These are phyloP conservation scores for Suhomyces xylopsoci DNA, from an alignment of 805 yeast species.

Conservation along the genomic window DNA sequence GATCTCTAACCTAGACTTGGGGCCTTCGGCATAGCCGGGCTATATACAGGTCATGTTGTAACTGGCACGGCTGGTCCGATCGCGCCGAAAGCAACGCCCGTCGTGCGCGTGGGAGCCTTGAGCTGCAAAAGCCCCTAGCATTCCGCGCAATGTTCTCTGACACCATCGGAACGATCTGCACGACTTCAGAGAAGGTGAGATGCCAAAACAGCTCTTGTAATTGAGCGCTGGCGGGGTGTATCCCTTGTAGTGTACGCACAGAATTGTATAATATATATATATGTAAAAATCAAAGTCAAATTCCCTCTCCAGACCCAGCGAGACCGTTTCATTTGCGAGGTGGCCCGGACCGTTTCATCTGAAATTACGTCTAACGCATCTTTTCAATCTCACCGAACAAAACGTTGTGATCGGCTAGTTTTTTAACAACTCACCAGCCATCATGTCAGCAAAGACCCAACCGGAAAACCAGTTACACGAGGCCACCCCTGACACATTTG, in stretches of 20 bases:
- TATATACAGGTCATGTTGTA: background rate
- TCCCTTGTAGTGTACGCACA: background rate
- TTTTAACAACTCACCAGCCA: background rate
- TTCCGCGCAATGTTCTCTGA: background rate
- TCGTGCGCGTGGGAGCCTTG: background rate
- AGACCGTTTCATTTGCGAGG: background rate
- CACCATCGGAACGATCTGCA: background rate
- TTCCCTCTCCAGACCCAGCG: background rate
- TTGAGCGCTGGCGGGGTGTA: background rate
- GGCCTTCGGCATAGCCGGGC: background rate
- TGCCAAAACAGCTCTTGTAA: background rate
- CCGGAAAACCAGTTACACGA: background rate
- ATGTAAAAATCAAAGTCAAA: background rate
- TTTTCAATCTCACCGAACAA: background rate
- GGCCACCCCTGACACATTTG: background rate
- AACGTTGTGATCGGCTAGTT: background rate
- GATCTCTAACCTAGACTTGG: conserved; percentile 7
- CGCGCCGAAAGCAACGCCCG: background rate
- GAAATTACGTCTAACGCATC: background rate
- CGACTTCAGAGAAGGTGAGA: background rate
- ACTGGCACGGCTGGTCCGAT: background rate
- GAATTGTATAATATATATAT: background rate
- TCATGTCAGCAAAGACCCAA: background rate
- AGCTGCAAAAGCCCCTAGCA: background rate
- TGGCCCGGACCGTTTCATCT: background rate